Base-by-base conservation (phyloP, 140 eudicot species). In the Anethum foeniculum region DNA sequence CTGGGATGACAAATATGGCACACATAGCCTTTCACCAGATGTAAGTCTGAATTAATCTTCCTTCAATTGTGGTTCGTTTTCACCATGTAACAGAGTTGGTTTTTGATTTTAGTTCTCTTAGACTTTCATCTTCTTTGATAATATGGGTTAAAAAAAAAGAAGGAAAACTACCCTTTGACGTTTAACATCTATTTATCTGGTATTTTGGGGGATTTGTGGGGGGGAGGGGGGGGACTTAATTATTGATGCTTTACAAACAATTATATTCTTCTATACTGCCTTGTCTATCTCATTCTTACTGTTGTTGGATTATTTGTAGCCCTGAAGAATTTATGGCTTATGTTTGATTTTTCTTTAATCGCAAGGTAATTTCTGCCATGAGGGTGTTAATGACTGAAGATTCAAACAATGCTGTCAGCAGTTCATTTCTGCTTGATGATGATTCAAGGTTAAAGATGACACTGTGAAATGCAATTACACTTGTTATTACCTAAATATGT, bases 1-100 rank as follows among this genome's bases (percentile, higher is more conserved):
- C 82, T 93, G 98, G 98, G 98, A 93, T 83, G 98, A 91, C 86
- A 90, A 90, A 84, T 85, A 93, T 87, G 98, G 98, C 82, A 84
- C 97, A 43, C 97, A 94, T n/a, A 90, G 90, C 88, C 88, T 94
- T 81, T 84, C 97, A 14, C 91, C 92, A 47, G 98, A 94, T 77
- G 98, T 92, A 86, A 88, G 88, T 82, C 67, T 49, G 49, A 18
- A 44, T 3, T 49, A 13, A 48, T 80, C 28, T 81, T 39, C 81
- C 56, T 78, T 12, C 32, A 78, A 60, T 2, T 34, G 43, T 67
- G 8, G 16, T 78, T 25, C 28, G 6, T 78, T 36, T 78, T 78
- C 81, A 60, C 30, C 5, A 3, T 77, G 51, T 72, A 39, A n/a
- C 38, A 4, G 49, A 6, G 23, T 27, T 27, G 25, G 39, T 11